phyloP scores from a whole-genome alignment of 83 land plant species.

The Picea abies region DNA sequence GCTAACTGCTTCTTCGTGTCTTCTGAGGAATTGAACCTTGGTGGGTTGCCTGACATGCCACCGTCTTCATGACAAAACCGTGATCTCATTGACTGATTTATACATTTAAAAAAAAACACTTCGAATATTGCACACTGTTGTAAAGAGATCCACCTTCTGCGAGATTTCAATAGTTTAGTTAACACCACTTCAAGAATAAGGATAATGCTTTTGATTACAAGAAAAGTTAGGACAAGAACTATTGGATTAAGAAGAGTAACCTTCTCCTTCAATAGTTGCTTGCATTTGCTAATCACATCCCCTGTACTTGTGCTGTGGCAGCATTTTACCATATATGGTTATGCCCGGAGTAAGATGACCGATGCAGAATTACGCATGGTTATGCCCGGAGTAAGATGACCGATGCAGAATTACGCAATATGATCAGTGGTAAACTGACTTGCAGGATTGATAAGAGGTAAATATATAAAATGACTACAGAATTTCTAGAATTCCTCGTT shows the following conservation, averaged over 20 bases:
- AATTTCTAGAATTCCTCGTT: not conserved
- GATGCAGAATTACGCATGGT: constrained; percentile 88
- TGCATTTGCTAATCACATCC: too few species aligned
- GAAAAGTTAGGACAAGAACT: too few species aligned
- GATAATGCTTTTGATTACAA: too few species aligned
- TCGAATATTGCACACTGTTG: too few species aligned
- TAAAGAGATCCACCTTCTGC: too few species aligned
- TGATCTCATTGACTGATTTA: too few species aligned
- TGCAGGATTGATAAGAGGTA: constrained; percentile 96
- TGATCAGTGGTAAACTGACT: constrained; percentile 83
- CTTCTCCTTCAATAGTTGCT: too few species aligned
- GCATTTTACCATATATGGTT: constrained; percentile 93
- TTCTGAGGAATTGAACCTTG: not conserved
- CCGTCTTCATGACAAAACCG: not conserved
- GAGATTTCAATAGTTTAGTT: too few species aligned
- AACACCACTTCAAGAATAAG: too few species aligned
- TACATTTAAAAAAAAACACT: too few species aligned
- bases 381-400: constrained; percentile 92
- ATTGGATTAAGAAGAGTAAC: too few species aligned
- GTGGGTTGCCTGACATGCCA: constrained; percentile 2
- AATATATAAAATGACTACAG: not conserved
- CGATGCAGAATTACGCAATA: constrained; percentile 77
- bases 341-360: constrained; percentile 88
- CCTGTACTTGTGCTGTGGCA: constrained; percentile 24
- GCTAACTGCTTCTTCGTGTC: not conserved